phyloP scores from a whole-genome alignment of 83 land plant species.

The Larix sibirica region DNA sequence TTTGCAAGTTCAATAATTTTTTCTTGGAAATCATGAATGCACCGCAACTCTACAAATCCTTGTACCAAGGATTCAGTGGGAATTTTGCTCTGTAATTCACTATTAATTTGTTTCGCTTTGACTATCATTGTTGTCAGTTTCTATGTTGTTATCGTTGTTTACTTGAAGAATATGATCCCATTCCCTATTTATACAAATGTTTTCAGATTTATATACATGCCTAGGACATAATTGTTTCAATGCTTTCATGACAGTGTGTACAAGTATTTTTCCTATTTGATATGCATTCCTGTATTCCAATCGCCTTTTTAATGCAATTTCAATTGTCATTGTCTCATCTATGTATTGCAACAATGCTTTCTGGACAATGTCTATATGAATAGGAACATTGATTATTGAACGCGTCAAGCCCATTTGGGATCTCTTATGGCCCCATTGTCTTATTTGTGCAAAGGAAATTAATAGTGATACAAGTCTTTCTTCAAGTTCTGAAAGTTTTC shows the following conservation, averaged over 20 bases:
- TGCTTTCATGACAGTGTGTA: background rate
- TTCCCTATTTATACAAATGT: background rate
- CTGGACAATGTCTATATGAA: background rate
- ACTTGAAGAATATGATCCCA: background rate
- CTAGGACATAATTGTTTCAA: background rate
- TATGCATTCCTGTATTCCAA: background rate
- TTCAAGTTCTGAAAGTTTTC: background rate
- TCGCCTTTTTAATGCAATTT: background rate
- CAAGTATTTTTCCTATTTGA: background rate
- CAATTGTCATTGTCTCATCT: background rate
- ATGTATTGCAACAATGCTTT: background rate
- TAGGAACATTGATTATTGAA: background rate
- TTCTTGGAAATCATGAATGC: background rate
- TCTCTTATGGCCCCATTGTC: background rate
- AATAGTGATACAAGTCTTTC: background rate
- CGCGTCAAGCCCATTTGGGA: background rate
- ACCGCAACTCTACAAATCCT: background rate
- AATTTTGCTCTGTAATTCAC: background rate
- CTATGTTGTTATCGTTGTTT: too few relatives aligned
- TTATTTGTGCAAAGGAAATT: background rate
- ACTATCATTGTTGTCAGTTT: too few relatives aligned
- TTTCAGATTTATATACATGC: background rate
- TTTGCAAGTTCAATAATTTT: background rate
- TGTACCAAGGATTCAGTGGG: background rate
- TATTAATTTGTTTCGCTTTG: background rate